Conservation (phyloP, 805 yeast species). For the Candida bentonensis region DNA sequence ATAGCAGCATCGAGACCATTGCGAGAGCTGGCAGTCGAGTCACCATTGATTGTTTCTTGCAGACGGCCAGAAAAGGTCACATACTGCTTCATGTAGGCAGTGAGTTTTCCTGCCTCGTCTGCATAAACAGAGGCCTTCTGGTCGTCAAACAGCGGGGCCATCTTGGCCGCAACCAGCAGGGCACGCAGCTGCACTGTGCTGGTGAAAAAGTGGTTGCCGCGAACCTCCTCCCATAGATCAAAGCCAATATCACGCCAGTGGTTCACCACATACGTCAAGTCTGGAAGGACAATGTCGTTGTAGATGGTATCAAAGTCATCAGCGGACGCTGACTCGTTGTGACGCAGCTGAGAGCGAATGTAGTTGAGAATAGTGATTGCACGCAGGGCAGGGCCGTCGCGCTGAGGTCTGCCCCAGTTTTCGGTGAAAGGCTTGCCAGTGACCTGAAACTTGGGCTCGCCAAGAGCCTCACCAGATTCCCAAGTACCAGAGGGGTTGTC, state of each 20-base stretch:
- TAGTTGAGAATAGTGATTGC: constrained; percentile 48
- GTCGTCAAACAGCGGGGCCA: constrained; percentile 21
- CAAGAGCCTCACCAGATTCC: constrained; percentile 36
- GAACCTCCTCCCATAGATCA: constrained; percentile 87
- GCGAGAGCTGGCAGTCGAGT: constrained; percentile 32
- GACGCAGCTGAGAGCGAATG: constrained; percentile 28
- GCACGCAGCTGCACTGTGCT: constrained; percentile 61
- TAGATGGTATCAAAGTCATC: constrained; percentile 28
- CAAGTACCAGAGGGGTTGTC: constrained; percentile 58
- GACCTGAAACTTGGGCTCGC: constrained; percentile 79
- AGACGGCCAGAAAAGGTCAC: constrained; percentile 10
- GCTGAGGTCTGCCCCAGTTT: constrained; percentile 90
- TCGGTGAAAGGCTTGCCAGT: constrained; percentile 49
- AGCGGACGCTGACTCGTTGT: constrained; percentile 15
- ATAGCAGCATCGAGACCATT: constrained; percentile 69
- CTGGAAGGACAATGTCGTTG: constrained; percentile 45
- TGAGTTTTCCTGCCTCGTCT: constrained; percentile 1
- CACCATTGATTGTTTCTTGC: constrained; percentile 49
- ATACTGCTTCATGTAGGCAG: constrained; percentile 5
- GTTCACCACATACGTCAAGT: constrained; percentile 45
- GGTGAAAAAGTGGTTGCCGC: constrained; percentile 68
- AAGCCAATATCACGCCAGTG: constrained; percentile 59
- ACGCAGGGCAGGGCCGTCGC: constrained; percentile 88
- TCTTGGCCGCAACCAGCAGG: constrained; percentile 37
- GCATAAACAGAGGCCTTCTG: constrained; percentile 7